These are phyloP conservation scores for Artemisia tridentata DNA, from an alignment of 129 eudicot genomes.

Conservation along the genomic window DNA sequence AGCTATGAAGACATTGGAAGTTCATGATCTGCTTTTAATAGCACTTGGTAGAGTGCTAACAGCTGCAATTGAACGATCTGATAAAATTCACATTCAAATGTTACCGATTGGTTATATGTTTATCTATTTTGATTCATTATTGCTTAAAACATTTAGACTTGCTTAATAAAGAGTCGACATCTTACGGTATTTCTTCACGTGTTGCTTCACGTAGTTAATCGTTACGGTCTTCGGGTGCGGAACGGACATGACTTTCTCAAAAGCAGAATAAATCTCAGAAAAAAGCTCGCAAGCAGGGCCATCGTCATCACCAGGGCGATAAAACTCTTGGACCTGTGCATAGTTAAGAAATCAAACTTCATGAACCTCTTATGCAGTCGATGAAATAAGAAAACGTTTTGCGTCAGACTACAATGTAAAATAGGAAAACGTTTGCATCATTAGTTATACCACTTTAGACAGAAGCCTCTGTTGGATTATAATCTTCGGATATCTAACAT, in stretches of 20 bases:
- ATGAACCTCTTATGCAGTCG: background rate
- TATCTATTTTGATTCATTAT: background rate
- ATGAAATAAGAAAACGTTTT: background rate
- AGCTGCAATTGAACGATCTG: conserved; percentile 77
- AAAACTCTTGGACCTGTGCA: conserved; percentile 78
- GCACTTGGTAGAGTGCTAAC: conserved; percentile 75
- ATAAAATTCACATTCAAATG: conserved; percentile 8
- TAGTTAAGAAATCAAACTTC: conserved; percentile 46
- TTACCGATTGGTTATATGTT: background rate
- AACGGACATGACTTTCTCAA: conserved; percentile 83
- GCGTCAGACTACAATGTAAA: background rate
- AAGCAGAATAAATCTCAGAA: conserved; percentile 89
- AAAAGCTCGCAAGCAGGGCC: conserved; percentile 68
- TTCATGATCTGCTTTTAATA: conserved; percentile 59
- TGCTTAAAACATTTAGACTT: conserved; percentile 63
- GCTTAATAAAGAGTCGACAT: conserved; percentile 60
- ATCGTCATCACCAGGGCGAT: conserved; percentile 81
- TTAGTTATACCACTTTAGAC: conserved; percentile 76
- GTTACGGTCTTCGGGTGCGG: conserved; percentile 91
- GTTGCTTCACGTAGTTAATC: conserved; percentile 80
- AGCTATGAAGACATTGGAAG: too few relatives aligned
- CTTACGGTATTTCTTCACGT: conserved; percentile 50
- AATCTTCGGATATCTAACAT: too few relatives aligned
- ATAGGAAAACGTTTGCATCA: too few relatives aligned
- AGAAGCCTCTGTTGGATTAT: too few relatives aligned